Conservation (phyloP, 2,329 filamentous ascomycete genomes). For the Hortaea werneckii region DNA sequence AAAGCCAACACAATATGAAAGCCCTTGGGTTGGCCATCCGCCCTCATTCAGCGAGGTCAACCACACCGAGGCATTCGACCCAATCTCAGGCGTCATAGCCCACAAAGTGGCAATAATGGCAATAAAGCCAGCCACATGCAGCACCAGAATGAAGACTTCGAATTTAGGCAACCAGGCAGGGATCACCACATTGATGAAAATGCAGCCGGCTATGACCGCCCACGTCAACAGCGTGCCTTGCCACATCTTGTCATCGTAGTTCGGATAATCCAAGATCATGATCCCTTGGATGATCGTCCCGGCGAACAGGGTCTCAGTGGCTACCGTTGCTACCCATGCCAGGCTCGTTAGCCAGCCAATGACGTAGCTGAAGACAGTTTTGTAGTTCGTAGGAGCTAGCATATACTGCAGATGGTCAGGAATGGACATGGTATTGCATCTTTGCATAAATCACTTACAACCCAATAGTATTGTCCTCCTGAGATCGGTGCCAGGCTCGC, state of each 20-base stretch:
- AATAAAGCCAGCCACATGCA: constrained; percentile 46
- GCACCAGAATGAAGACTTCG: constrained; percentile 34
- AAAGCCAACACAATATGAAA: constrained; percentile 27
- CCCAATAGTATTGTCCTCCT: constrained; percentile 38
- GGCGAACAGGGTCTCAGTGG: constrained; percentile 32
- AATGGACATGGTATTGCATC: background rate
- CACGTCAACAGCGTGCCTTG: constrained; percentile 33
- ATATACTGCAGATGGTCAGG: constrained; percentile 22
- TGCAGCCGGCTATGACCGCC: constrained; percentile 29
- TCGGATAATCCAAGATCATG: constrained; percentile 28
- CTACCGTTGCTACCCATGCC: constrained; percentile 35
- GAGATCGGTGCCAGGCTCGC: constrained; percentile 39
- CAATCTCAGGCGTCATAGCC: constrained; percentile 19
- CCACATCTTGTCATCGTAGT: constrained; percentile 27
- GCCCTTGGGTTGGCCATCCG: constrained; percentile 25
- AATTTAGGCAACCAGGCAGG: constrained; percentile 29
- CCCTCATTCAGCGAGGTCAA: constrained; percentile 21
- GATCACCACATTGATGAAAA: constrained; percentile 40
- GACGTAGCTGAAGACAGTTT: constrained; percentile 34
- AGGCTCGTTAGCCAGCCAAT: constrained; percentile 35
- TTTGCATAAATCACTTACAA: constrained; percentile 6
- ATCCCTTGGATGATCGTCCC: constrained; percentile 34
- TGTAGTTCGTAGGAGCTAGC: constrained; percentile 31
- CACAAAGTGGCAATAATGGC: constrained; percentile 40
- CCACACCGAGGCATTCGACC: constrained; percentile 21